Base-by-base conservation (phyloP, 176 grass and related monocot genomes). In the Hsuehochloa calcarea region DNA sequence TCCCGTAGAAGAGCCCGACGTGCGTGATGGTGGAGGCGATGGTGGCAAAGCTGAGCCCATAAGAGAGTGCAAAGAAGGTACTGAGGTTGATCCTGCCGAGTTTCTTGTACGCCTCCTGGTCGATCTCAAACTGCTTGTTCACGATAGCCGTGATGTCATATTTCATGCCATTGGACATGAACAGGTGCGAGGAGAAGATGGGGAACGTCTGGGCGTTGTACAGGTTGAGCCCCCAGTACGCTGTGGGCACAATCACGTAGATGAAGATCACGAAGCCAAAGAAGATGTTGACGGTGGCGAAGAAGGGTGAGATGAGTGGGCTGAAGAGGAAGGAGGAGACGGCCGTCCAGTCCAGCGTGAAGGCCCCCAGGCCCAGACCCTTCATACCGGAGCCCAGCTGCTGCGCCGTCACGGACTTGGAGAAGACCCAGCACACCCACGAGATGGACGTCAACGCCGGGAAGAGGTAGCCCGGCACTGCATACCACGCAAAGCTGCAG, bases 341-440 rank as follows among this genome's bases (percentile, higher is more conserved):
- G 0, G 90, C 77, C 0, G 89, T 15, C 95, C 95, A 97, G 66
- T 97, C 95, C 16, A 97, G 81, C 16, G 95, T 95, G 87, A 97
- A 88, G 43, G 95, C 92, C 0, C 90, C 90, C 0, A 97, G 8
- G 7, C 89, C 95, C 2, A 97, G 87, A 65, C 95, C 95, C 0
- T 82, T 70, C 70, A 94, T 59, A 65, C 92, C 95, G 0, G 95
- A 95, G 10, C 92, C 95, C 23, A 94, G 66, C 82, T 97, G 95
- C 38, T 97, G 95, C 3, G 90, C 95, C 0, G 89, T 97, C 69
- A 97, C 91, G 0, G 88, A 92, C 78, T 86, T 89, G 22, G 95
- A 87, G 89, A 92, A 94, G 45, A 74, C 72, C 95, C 95, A 97
- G 82, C 95, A 97, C 51, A 93, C 63, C 95, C 92, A 97, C 10